phyloP scores from a whole-genome alignment of 2,329 filamentous ascomycete species.

The Dactylellina haptotyla region DNA sequence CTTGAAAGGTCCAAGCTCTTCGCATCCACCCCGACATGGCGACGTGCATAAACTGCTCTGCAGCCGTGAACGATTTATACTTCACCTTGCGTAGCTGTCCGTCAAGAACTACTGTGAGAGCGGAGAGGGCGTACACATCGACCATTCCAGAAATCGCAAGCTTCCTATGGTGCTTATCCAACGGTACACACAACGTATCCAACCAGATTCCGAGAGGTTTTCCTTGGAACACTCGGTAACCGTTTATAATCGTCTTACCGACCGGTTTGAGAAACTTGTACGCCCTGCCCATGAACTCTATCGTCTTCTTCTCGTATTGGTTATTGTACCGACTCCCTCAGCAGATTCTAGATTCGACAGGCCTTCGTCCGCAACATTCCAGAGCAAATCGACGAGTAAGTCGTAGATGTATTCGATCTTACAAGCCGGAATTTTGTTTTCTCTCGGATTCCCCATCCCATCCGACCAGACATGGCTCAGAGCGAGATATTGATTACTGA shows the following conservation, averaged over 20 bases:
- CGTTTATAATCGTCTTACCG: neutral
- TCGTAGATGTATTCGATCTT: conserved; percentile 14
- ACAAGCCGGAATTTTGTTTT: conserved; percentile 30
- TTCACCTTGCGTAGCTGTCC: neutral
- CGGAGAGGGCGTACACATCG: conserved; percentile 16
- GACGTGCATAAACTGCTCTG: conserved; percentile 31
- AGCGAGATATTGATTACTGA: conserved; percentile 18
- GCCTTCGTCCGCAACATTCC: neutral
- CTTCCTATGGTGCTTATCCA: conserved; percentile 6
- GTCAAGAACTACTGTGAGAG: neutral
- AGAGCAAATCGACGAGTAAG: neutral
- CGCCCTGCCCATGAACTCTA: neutral
- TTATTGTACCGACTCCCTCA: neutral
- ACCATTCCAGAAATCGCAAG: conserved; percentile 25
- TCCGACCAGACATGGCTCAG: conserved; percentile 51
- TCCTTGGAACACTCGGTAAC: neutral
- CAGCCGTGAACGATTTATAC: neutral
- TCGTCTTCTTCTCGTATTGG: neutral
- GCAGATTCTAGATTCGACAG: neutral
- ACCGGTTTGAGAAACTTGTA: neutral
- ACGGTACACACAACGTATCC: conserved; percentile 3
- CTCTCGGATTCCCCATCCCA: conserved; percentile 30
- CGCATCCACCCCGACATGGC: conserved; percentile 61
- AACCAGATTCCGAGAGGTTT: neutral
- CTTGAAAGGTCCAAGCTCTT: conserved; percentile 63